Conservation (phyloP, 768 basidiomycete species). For the Daedaleopsis sinensis region DNA sequence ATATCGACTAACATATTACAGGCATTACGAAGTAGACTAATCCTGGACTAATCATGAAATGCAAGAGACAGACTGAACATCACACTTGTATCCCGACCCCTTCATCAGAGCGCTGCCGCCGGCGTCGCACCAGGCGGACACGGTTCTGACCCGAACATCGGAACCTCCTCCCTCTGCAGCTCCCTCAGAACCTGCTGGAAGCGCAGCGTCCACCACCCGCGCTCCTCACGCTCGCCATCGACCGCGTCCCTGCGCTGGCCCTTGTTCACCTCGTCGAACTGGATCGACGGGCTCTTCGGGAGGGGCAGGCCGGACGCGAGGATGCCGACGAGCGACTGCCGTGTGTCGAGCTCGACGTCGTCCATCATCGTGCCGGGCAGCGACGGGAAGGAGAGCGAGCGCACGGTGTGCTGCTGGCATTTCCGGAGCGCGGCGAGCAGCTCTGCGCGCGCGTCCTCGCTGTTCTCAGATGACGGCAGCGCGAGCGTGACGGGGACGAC, state of each 20-base stretch:
- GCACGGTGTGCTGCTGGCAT: constrained; percentile 52
- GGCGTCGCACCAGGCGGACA: background rate
- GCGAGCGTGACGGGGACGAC: constrained; percentile 40
- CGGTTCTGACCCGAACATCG: background rate
- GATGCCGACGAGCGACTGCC: constrained; percentile 41
- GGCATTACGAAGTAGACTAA: too few species aligned
- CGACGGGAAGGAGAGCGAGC: constrained; percentile 44
- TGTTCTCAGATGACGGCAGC: constrained; percentile 33
- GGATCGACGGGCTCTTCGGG: constrained; percentile 75
- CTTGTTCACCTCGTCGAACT: constrained; percentile 37
- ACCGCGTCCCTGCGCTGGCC: background rate
- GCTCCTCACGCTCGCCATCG: constrained; percentile 61
- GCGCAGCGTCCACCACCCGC: constrained; percentile 73
- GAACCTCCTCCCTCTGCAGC: constrained; percentile 40
- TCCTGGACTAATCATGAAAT: background rate
- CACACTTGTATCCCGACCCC: background rate
- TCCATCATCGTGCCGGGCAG: constrained; percentile 32
- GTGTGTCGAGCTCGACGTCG: constrained; percentile 35
- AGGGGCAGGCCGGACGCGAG: constrained; percentile 54
- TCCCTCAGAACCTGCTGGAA: constrained; percentile 67
- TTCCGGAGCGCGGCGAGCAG: constrained; percentile 51
- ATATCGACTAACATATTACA: too few species aligned
- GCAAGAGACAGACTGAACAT: background rate
- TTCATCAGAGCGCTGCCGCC: background rate
- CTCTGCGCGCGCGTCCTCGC: constrained; percentile 17